Evolutionary conservation across 2,329 filamentous ascomycete species (phyloP).

Genomic region (Verruconis gallopava): DNA sequence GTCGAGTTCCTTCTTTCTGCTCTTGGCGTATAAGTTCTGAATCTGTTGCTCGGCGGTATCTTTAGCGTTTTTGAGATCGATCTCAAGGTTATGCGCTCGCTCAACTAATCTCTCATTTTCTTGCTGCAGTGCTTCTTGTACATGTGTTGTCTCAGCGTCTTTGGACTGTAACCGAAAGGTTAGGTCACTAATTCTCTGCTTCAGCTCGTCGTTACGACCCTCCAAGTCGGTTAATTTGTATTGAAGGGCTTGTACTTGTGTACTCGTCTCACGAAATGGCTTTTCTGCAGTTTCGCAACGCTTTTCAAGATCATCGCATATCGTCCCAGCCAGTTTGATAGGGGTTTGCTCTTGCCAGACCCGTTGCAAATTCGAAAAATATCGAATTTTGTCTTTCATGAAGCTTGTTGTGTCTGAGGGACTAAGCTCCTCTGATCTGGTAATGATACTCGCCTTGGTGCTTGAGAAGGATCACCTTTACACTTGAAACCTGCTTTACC

Average conservation of each 20-base stretch:
- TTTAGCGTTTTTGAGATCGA: background rate
- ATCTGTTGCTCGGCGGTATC: background rate
- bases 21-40: background rate
- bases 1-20: constrained; percentile 2
- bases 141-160: background rate
- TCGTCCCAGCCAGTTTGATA: constrained; percentile 35
- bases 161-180: background rate
- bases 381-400: background rate
- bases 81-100: background rate
- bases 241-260: constrained; percentile 20
- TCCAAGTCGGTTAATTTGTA: background rate
- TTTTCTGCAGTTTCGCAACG: constrained; percentile 43
- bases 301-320: constrained; percentile 43
- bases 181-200: background rate
- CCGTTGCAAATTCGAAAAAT: constrained; percentile 22
- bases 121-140: background rate
- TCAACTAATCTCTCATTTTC: background rate
- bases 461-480: too few relatives aligned
- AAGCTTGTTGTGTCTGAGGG: too few relatives aligned
- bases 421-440: too few relatives aligned
- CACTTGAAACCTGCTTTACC: too few relatives aligned
- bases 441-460: too few relatives aligned
- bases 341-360: constrained; percentile 34
- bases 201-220: background rate
- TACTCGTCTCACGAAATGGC: constrained; percentile 36